Evolutionary conservation across 164 flowering plant species (phyloP), one percentile per base, ranked within the genome.

Genomic region (Chimonanthus salicifolius): DNA sequence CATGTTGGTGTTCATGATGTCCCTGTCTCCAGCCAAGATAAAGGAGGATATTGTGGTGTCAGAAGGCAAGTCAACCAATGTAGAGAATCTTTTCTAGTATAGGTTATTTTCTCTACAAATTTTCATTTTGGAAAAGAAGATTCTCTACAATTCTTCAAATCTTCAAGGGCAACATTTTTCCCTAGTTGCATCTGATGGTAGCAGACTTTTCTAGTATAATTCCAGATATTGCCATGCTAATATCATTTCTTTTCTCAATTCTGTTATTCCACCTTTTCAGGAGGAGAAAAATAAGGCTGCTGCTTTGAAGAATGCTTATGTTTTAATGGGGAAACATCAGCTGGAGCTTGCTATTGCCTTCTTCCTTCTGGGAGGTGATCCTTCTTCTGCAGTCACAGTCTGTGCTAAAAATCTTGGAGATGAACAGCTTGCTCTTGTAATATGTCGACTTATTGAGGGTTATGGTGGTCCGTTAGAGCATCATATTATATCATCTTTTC

Each of bases 221-320:
- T 54, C 16, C 16, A 54, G 16, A n/a, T 11, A n/a, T n/a, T 54
- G 16, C 16, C 7, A 68, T 68, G 51, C 18, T 15, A 68, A 7
- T 49, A 47, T 16, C 47, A 5, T 20, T 68, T 47, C 33, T 74
- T 20, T 58, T 65, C 47, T 62, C 60, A 15, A 7, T 21, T 62
- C 1, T 33, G 44, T 33, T 49, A 67, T 43, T 67, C 9, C 16
- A 21, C 45, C 64, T 18, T 74, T 77, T 70, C 84, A 94, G 98
- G 98, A 92, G 73, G 98, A 94, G 67, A 92, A 88, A 78, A 89
- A 96, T 75, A 92, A 88, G 82, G 94, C 95, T 70, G 98, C 99
- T 81, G 97, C 97, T 81, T 70, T 94, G 75, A 96, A 96, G 82
- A 94, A 96, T 89, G 99, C 99, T 54, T 96, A 94, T 87, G 98